phyloP scores from a whole-genome alignment of 2,329 filamentous ascomycete genomes.

The Endoconidiophora polonica region DNA sequence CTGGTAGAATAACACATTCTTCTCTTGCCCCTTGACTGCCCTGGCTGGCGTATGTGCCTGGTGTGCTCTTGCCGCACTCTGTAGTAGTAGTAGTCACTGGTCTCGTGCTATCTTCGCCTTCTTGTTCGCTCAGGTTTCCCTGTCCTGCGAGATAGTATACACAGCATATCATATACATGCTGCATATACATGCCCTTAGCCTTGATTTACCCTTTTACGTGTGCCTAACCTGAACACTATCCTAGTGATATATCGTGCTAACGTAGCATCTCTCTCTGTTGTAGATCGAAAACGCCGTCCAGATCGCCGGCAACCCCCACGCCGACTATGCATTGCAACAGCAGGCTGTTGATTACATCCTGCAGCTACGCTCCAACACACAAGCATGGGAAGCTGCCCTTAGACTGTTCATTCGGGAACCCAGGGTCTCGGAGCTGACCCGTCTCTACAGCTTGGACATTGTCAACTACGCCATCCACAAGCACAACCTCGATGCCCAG shows the following conservation, averaged over 20 bases:
- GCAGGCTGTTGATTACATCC: constrained; percentile 68
- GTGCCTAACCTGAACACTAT: not conserved
- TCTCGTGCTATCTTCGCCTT: too few relatives aligned
- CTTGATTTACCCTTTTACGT: constrained; percentile 16
- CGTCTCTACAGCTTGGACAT: constrained; percentile 82
- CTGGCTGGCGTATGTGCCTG: too few relatives aligned
- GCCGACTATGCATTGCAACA: constrained; percentile 59
- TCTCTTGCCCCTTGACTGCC: too few relatives aligned
- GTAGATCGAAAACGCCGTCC: constrained; percentile 85
- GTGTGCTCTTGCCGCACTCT: too few relatives aligned
- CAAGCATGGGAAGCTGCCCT: constrained; percentile 85
- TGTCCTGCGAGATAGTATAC: too few relatives aligned
- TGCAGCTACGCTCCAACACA: constrained; percentile 64
- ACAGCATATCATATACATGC: not conserved
- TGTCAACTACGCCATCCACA: constrained; percentile 79
- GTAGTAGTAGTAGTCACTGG: too few relatives aligned
- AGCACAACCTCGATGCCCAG: constrained; percentile 54
- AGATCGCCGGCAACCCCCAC: constrained; percentile 74
- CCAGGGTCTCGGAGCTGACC: constrained; percentile 63
- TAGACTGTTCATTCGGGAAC: constrained; percentile 64
- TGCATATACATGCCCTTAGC: not conserved
- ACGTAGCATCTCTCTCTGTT: not conserved
- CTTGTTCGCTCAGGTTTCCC: too few relatives aligned
- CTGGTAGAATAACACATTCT: too few relatives aligned
- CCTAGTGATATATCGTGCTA: not conserved